Conservation (phyloP, 192 early-diverging fungal species). For the Backusella sp. region DNA sequence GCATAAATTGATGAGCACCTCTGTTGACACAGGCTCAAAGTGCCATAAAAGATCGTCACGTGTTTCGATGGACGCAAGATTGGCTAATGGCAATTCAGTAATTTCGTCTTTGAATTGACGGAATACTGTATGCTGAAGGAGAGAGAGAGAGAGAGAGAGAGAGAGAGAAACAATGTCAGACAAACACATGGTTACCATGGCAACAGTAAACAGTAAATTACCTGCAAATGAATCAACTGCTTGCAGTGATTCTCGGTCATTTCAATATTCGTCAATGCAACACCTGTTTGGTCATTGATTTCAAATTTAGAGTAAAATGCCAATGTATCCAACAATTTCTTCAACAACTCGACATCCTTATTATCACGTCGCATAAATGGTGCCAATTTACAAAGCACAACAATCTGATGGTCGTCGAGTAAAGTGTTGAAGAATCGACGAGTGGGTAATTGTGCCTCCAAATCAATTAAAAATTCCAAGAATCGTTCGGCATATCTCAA, state of each 20-base stretch:
- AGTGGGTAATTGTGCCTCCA: constrained; percentile 88
- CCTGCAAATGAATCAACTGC: constrained; percentile 67
- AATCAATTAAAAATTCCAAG: constrained; percentile 84
- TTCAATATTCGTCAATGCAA: constrained; percentile 63
- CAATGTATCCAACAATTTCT: constrained; percentile 69
- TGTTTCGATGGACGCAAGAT: constrained; percentile 63
- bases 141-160: not conserved
- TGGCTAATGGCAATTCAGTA: constrained; percentile 72
- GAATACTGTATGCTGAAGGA: constrained; percentile 65
- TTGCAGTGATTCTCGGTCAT: constrained; percentile 62
- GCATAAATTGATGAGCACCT: constrained; percentile 59
- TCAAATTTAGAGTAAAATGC: constrained; percentile 75
- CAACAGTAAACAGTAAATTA: not conserved
- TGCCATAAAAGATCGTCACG: constrained; percentile 45
- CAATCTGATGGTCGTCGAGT: constrained; percentile 78
- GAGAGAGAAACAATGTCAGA: not conserved
- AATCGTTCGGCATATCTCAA: constrained; percentile 67
- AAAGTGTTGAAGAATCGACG: constrained; percentile 84
- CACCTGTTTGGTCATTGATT: constrained; percentile 80
- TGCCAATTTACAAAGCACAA: constrained; percentile 50
- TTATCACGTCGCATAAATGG: constrained; percentile 39
- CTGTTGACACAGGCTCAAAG: constrained; percentile 49
- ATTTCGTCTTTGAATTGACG: constrained; percentile 62
- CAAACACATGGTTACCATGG: no score
- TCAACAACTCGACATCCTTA: constrained; percentile 46